Evolutionary conservation across 78 protist species (phyloP).

Genomic region (Dictyostelium brefeldianum): DNA sequence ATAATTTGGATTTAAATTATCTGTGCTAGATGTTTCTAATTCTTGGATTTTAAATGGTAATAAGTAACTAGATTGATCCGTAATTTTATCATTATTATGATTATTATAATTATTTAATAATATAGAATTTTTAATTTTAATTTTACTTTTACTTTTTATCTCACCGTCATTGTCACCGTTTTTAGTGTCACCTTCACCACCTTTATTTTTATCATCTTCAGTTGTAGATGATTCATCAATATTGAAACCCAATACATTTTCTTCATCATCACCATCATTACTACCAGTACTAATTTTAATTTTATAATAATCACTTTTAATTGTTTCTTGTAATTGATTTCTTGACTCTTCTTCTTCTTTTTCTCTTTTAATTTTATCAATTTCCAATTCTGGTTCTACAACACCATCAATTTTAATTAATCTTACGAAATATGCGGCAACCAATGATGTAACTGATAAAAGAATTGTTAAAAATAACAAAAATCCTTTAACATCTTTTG

Average conservation of each 20-base stretch:
- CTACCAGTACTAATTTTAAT: no score
- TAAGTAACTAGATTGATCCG: no score
- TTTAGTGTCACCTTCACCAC: background rate
- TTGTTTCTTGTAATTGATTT: background rate
- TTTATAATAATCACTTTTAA: no score
- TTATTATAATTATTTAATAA: no score
- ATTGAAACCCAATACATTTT: background rate
- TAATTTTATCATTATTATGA: no score
- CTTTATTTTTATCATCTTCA: background rate
- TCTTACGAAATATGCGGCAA: slow-evolving; percentile 50
- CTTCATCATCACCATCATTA: background rate
- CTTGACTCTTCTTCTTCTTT: background rate
- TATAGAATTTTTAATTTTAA: no score
- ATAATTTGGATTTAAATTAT: background rate
- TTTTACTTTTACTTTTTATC: no score
- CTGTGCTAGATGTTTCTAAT: no score
- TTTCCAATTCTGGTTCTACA: background rate
- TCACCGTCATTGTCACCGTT: no score
- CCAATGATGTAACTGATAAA: background rate
- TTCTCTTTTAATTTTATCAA: background rate
- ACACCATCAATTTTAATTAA: background rate
- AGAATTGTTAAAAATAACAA: slow-evolving; percentile 42
- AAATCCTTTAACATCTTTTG: slow-evolving; percentile 27
- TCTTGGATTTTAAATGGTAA: no score
- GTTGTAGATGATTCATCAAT: background rate